A percentile compares a stretch with the other conserved stretches of the same genome.
Evolutionary conservation across 2,329 filamentous ascomycete species (phyloP).

Genomic region (Lecanosticta acicola): DNA sequence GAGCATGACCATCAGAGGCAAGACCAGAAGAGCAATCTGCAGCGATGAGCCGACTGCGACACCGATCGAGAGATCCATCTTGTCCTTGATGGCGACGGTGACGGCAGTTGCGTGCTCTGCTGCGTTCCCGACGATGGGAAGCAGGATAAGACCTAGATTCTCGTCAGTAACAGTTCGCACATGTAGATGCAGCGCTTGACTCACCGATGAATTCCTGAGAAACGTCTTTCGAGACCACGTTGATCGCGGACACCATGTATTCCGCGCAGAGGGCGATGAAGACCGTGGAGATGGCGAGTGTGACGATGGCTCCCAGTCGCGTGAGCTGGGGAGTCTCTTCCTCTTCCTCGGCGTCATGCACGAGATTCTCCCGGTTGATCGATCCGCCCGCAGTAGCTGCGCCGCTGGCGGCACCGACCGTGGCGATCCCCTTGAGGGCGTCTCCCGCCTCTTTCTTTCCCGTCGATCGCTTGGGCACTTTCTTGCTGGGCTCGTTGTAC

Average conservation of each 20-base stretch:
- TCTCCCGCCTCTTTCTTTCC: slow-evolving; percentile 47
- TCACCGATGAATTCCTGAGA: slow-evolving; percentile 56
- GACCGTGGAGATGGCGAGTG: slow-evolving; percentile 66
- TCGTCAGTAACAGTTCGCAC: neutral
- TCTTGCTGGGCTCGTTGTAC: slow-evolving; percentile 74
- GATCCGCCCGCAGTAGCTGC: slow-evolving; percentile 48
- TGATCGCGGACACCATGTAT: slow-evolving; percentile 58
- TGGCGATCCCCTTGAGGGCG: slow-evolving; percentile 45
- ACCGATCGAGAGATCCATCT: slow-evolving; percentile 63
- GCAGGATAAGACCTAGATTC: slow-evolving; percentile 46
- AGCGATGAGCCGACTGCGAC: slow-evolving; percentile 61
- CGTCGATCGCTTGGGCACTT: slow-evolving; percentile 57
- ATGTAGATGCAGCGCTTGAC: neutral
- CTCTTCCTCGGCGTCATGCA: slow-evolving; percentile 53
- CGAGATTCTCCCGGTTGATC: slow-evolving; percentile 44
- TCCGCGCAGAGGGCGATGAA: slow-evolving; percentile 73
- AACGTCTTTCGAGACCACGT: slow-evolving; percentile 48
- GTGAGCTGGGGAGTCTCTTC: slow-evolving; percentile 69
- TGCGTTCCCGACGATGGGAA: slow-evolving; percentile 62
- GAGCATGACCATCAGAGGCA: slow-evolving; percentile 56
- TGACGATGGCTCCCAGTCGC: slow-evolving; percentile 64
- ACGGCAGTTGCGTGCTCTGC: slow-evolving; percentile 61
- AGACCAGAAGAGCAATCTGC: slow-evolving; percentile 59
- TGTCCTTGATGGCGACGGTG: slow-evolving; percentile 58
- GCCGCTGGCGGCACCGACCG: slow-evolving; percentile 49